Base-by-base conservation (phyloP, 495 filamentous ascomycete species). In the Penicillium verhagenii region DNA sequence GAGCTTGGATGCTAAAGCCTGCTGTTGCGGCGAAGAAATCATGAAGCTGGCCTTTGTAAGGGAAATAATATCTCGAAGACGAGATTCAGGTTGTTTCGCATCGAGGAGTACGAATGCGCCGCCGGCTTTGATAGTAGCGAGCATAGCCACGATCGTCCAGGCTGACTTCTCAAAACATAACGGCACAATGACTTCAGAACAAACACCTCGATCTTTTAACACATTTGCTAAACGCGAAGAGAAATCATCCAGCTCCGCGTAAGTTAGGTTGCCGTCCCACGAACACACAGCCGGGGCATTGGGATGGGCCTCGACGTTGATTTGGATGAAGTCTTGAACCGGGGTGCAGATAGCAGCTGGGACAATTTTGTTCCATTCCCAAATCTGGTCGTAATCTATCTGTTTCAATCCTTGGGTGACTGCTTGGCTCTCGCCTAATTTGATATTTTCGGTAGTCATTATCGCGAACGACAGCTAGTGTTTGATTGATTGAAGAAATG, bases 111-210 rank as follows among this genome's bases (percentile, higher is more conserved):
- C 14, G 28, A 52, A 42, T 10, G 72, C 75, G 23, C 61, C 73
- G 20, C 76, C 77, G 7, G 71, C 72, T 57, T 78, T 78, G 54
- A 77, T 53, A 16, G 79, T 67, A 1, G 69, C 77, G 16, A 77
- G 54, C 33, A 75, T 68, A 14, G 75, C 64, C 9, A 82, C 66
- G 0, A 69, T 44, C 6, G 68, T 65, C 74, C 73, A 79, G 7
- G 4, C 13, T n/a, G 49, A 52, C 18, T 52, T 52, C 14, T 52
- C 49, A 1, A 31, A 10, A 11, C 45, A 47, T 16, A 47, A n/a
- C n/a, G n/a, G n/a, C n/a, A n/a, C n/a, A n/a, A n/a, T n/a, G n/a
- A n/a, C n/a, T n/a, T n/a, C n/a, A n/a, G n/a, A n/a, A n/a, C n/a
- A n/a, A n/a, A n/a, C n/a, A n/a, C n/a, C n/a, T n/a, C n/a, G n/a